Conservation (phyloP, 106 monocot species). For the Ottelia alismoides region DNA sequence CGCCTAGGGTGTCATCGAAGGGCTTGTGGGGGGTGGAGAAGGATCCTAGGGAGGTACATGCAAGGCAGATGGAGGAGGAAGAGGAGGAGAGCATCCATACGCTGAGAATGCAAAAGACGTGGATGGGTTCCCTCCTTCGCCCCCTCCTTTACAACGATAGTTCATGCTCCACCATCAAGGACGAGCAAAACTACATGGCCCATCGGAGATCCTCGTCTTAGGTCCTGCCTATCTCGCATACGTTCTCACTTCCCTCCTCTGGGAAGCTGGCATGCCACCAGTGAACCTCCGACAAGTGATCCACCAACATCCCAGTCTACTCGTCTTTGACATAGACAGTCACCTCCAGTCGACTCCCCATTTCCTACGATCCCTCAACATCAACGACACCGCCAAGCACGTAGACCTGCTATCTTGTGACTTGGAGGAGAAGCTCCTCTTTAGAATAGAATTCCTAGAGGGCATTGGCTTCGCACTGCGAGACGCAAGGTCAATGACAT, state of each 20-base stretch:
- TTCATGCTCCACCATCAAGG: too few species aligned
- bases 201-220: not conserved
- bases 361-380: slow-evolving; percentile 20
- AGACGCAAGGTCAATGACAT: slow-evolving; percentile 13
- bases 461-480: slow-evolving; percentile 6
- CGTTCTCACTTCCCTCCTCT: slow-evolving; percentile 13
- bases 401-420: slow-evolving; percentile 12
- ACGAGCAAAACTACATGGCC: too few species aligned
- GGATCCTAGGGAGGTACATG: too few species aligned
- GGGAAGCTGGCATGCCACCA: slow-evolving; percentile 13
- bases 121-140: too few species aligned
- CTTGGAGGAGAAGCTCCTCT: slow-evolving; percentile 25
- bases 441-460: slow-evolving; percentile 20
- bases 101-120: too few species aligned
- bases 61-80: too few species aligned
- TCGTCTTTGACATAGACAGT: slow-evolving; percentile 4
- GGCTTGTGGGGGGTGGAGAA: too few species aligned
- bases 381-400: too few species aligned
- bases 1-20: too few species aligned
- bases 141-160: too few species aligned
- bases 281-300: slow-evolving; percentile 3
- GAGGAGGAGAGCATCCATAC: too few species aligned
- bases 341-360: too few species aligned
- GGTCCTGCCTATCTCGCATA: slow-evolving; percentile 7
- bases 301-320: slow-evolving; percentile 15